These are phyloP conservation scores for Trichoderma afroharzianum DNA, from an alignment of 2,329 filamentous ascomycete genomes.

Conservation along the genomic window DNA sequence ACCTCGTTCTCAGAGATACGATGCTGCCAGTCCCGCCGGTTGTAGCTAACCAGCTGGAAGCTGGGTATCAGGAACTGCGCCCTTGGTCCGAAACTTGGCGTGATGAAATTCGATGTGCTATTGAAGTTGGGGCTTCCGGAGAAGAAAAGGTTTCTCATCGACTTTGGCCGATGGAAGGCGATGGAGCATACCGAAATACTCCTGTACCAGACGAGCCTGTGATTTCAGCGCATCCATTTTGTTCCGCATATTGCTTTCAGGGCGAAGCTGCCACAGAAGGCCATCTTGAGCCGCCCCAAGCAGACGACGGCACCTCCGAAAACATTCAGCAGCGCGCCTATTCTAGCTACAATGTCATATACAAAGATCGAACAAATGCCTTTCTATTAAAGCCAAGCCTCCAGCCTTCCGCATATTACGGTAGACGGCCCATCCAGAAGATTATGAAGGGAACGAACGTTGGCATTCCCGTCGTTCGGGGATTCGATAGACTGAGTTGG, in stretches of 20 bases:
- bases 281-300: conserved; percentile 35
- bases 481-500: conserved; percentile 79
- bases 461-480: conserved; percentile 82
- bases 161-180: conserved; percentile 66
- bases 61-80: conserved; percentile 80
- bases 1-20: conserved; percentile 55
- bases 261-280: conserved; percentile 59
- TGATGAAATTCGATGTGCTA: conserved; percentile 84
- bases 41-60: conserved; percentile 87
- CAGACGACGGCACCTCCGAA: conserved; percentile 34
- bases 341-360: conserved; percentile 77
- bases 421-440: conserved; percentile 74
- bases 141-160: conserved; percentile 87
- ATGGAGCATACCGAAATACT: conserved; percentile 21
- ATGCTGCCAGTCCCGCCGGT: conserved; percentile 84
- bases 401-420: conserved; percentile 80
- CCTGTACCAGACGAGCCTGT: conserved; percentile 31
- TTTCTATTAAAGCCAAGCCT: conserved; percentile 84
- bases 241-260: conserved; percentile 56
- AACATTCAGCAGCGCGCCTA: conserved; percentile 56
- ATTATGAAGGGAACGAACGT: conserved; percentile 80
- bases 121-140: conserved; percentile 83
- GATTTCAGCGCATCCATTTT: conserved; percentile 55
- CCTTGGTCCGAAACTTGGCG: conserved; percentile 91
- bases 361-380: conserved; percentile 71